Base-by-base conservation (phyloP, 495 filamentous ascomycete genomes). In the Tuber umbilicatum region DNA sequence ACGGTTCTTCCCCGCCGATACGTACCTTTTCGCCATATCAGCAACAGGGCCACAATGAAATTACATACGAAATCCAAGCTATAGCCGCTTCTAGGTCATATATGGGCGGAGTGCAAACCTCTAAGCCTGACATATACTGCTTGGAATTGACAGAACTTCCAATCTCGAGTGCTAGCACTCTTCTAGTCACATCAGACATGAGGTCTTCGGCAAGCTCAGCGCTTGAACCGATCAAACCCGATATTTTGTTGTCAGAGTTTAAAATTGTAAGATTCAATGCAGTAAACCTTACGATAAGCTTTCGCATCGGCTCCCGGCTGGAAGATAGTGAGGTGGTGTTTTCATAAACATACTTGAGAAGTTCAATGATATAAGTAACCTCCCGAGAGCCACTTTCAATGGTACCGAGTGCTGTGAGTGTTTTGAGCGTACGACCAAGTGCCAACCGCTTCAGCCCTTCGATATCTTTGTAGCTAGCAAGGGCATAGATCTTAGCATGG, bases 381-480 rank as follows among this genome's bases (percentile, higher is more conserved):
- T 38, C n/a, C 1, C 0, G 12, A 5, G 37, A 50, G 2, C n/a
- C 41, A 21, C 16, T 47, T 14, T 74, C n/a, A 9, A 43, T 67
- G n/a, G 70, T 37, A 31, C 72, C 40, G 31, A 75, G 19, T 68
- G 43, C 68, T n/a, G 71, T n/a, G 17, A 77, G 75, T 0, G 50
- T 39, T 6, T 47, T 40, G 2, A 77, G 70, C 2, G 68, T 60
- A 10, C 73, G 70, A 3, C 27, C 12, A 4, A 78, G 70, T 37
- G 73, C 60, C 27, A 73, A 37, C 4, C 16, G 21, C 1, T 47
- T 41, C 0, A 78, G 68, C 0, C 14, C 9, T 21, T 75, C 27
- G 31, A 78, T 41, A n/a, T 41, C 73, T 40, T 75, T 75, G 70
- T 68, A 75, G 5, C 75, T 67, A 5, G 76, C 76, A 4, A 78